phyloP scores from a whole-genome alignment of 176 grass and related monocot genomes.

The Aegilops sharonensis region DNA sequence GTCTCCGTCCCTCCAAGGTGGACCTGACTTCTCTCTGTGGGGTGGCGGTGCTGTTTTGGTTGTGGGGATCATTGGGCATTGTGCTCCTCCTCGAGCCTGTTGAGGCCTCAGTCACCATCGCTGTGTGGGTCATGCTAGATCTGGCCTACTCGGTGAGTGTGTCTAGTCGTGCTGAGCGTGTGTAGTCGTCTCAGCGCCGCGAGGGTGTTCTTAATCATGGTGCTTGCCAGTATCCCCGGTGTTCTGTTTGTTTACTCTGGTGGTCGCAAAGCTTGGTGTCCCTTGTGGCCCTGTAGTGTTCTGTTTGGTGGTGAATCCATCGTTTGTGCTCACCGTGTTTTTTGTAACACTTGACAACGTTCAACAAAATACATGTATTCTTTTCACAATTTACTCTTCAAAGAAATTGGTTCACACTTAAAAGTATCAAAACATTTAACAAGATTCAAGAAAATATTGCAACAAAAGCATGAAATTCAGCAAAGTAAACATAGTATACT shows the following conservation, averaged over 20 bases:
- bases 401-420: not conserved
- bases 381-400: not conserved
- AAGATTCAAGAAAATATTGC: conserved; percentile 10
- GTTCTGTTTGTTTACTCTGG: not conserved
- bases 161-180: not conserved
- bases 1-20: not conserved
- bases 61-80: not conserved
- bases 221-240: not conserved
- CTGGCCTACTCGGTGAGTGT: not conserved
- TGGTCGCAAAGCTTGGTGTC: not conserved
- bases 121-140: not conserved
- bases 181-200: not conserved
- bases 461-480: conserved; percentile 8
- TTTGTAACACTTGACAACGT: not conserved
- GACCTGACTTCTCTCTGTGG: not conserved
- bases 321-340: not conserved
- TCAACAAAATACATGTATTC: not conserved
- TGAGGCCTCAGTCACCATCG: not conserved
- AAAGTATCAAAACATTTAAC: not conserved
- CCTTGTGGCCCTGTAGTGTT: not conserved
- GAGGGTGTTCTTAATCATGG: not conserved
- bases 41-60: not conserved
- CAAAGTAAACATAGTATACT: not conserved
- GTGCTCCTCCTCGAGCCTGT: not conserved
- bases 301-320: not conserved